Conservation (phyloP, 192 early-diverging fungal species). For the Podila minutissima region DNA sequence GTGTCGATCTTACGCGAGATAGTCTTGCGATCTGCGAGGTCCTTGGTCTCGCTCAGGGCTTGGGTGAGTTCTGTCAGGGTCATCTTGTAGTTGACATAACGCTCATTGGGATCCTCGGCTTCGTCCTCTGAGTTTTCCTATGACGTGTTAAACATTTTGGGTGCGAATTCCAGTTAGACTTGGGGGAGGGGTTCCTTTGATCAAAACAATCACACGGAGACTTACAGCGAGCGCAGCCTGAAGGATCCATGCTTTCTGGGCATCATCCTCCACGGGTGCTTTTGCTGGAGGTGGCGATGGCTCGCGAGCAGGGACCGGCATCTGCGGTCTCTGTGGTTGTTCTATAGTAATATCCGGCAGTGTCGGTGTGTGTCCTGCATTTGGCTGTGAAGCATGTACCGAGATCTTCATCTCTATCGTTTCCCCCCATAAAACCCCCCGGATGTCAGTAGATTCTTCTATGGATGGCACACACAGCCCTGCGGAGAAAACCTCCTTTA, state of each 20-base stretch:
- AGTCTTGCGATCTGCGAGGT: slow-evolving; percentile 12
- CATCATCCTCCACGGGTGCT: background rate
- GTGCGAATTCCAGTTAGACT: background rate
- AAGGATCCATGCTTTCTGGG: slow-evolving; percentile 43
- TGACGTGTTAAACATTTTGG: background rate
- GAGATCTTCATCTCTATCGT: slow-evolving; percentile 46
- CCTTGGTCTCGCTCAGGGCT: slow-evolving; percentile 7
- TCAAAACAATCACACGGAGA: background rate
- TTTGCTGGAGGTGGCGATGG: slow-evolving; percentile 3
- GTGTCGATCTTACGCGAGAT: slow-evolving; percentile 37
- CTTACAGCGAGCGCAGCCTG: slow-evolving; percentile 47
- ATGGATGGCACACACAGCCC: no score
- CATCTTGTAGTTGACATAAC: slow-evolving; percentile 36
- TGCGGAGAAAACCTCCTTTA: background rate
- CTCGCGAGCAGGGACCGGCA: background rate
- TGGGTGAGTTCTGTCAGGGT: slow-evolving; percentile 10
- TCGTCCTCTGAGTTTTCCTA: slow-evolving; percentile 48
- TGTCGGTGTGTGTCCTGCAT: slow-evolving; percentile 26
- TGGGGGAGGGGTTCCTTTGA: background rate
- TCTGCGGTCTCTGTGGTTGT: background rate
- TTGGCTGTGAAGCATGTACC: slow-evolving; percentile 27
- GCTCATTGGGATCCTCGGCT: slow-evolving; percentile 45
- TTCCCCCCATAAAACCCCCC: background rate
- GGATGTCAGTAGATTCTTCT: background rate
- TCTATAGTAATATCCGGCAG: slow-evolving; percentile 22